Conservation (phyloP, 2,329 filamentous ascomycete genomes). For the Cytospora chrysosperma region DNA sequence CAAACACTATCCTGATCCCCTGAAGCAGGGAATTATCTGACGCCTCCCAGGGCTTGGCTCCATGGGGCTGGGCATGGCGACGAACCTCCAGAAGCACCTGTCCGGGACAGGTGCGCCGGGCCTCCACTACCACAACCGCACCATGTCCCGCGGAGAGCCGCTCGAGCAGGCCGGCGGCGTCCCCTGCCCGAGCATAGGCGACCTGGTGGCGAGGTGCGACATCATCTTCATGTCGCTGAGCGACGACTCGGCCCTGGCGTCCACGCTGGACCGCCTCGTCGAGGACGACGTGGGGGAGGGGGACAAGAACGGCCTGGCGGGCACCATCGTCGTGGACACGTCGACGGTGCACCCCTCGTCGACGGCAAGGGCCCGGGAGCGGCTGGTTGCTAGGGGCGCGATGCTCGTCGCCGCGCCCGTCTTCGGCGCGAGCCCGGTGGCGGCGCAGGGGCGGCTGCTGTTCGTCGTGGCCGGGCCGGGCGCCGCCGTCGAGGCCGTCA, state of each 20-base stretch:
- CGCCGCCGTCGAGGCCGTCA: slow-evolving; percentile 35
- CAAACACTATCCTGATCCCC: no score
- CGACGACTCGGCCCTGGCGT: slow-evolving; percentile 71
- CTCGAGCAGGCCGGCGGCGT: slow-evolving; percentile 33
- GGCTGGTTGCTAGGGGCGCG: slow-evolving; percentile 33
- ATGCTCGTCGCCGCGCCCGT: slow-evolving; percentile 47
- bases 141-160: slow-evolving; percentile 42
- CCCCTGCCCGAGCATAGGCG: slow-evolving; percentile 26
- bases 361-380: slow-evolving; percentile 32
- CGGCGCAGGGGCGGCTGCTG: slow-evolving; percentile 45
- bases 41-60: slow-evolving; percentile 43
- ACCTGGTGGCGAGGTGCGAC: slow-evolving; percentile 34
- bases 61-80: slow-evolving; percentile 51
- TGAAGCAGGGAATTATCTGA: background rate
- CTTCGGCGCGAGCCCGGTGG: slow-evolving; percentile 51
- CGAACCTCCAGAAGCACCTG: slow-evolving; percentile 47
- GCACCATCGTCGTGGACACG: slow-evolving; percentile 49
- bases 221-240: slow-evolving; percentile 62
- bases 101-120: slow-evolving; percentile 23
- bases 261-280: slow-evolving; percentile 59
- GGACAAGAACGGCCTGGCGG: slow-evolving; percentile 29
- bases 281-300: slow-evolving; percentile 34
- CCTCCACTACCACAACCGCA: slow-evolving; percentile 46
- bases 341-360: slow-evolving; percentile 50
- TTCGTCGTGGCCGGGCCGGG: slow-evolving; percentile 45